phyloP scores from a whole-genome alignment of 805 yeast genomes.

The Saturnispora sekii region DNA sequence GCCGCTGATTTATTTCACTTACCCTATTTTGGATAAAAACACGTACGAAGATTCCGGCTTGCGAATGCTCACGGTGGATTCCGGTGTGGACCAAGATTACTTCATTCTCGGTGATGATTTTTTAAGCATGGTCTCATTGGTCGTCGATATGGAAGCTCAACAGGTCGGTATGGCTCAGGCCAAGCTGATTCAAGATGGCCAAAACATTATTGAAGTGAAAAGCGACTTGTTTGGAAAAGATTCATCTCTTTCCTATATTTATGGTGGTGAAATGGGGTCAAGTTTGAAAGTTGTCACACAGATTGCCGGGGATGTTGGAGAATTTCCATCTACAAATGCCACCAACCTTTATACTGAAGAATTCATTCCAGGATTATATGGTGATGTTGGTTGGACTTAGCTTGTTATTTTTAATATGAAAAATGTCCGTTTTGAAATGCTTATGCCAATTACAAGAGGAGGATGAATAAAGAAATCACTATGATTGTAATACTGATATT shows the following conservation, averaged over 20 bases:
- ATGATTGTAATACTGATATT: too few relatives aligned
- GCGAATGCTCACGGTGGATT: conserved; percentile 5
- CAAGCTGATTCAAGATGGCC: background rate
- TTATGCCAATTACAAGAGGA: too few relatives aligned
- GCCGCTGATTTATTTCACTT: conserved; percentile 29
- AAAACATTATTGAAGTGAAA: conserved; percentile 3
- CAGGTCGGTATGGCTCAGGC: conserved; percentile 35
- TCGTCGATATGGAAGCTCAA: conserved; percentile 41
- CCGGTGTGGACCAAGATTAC: conserved; percentile 22
- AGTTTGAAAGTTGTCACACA: too few relatives aligned
- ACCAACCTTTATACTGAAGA: background rate
- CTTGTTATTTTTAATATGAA: too few relatives aligned
- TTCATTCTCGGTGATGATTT: conserved; percentile 45
- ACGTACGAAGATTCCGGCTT: conserved; percentile 9
- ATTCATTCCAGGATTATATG: background rate
- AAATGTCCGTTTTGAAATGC: too few relatives aligned
- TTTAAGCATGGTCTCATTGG: conserved; percentile 41
- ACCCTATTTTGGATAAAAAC: conserved; percentile 10
- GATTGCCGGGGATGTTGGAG: too few relatives aligned
- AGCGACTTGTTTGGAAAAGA: conserved; percentile 2
- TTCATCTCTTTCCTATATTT: background rate
- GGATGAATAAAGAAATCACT: too few relatives aligned
- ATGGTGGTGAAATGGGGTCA: conserved; percentile 1
- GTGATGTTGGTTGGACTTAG: too few relatives aligned
- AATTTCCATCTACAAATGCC: background rate